Evolutionary conservation across 1,284 basidiomycete genomes (phyloP).

Genomic region (Thecaphora thlaspeos): DNA sequence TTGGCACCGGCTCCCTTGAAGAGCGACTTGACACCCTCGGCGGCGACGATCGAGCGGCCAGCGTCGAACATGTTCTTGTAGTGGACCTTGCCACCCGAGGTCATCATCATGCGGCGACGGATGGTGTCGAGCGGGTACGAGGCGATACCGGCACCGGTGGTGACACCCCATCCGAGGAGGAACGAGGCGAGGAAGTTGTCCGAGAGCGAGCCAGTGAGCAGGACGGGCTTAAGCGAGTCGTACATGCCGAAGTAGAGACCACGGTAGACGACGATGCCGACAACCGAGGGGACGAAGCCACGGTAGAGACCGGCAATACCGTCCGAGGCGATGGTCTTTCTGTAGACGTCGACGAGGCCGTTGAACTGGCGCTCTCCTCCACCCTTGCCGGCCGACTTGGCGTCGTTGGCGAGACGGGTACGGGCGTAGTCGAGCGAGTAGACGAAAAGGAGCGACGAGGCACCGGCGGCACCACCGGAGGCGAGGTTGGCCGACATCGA

Average conservation of each 20-base stretch:
- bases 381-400: constrained; percentile 57
- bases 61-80: constrained; percentile 66
- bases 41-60: constrained; percentile 74
- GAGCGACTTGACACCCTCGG: constrained; percentile 79
- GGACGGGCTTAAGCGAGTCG: constrained; percentile 58
- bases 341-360: constrained; percentile 58
- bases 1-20: constrained; percentile 77
- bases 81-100: constrained; percentile 55
- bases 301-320: constrained; percentile 58
- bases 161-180: constrained; percentile 58
- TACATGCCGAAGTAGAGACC: constrained; percentile 59
- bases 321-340: constrained; percentile 57
- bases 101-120: constrained; percentile 59
- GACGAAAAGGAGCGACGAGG: constrained; percentile 58
- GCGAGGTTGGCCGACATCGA: constrained; percentile 57
- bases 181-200: constrained; percentile 58
- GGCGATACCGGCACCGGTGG: constrained; percentile 58
- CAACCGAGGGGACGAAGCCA: constrained; percentile 58
- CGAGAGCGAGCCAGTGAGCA: constrained; percentile 54
- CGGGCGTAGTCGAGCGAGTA: constrained; percentile 59
- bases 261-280: constrained; percentile 58
- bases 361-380: constrained; percentile 58
- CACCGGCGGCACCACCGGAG: constrained; percentile 58
- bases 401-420: constrained; percentile 59
- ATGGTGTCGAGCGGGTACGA: constrained; percentile 59